Evolutionary conservation across 768 basidiomycete species (phyloP).

Genomic region (Crucibulum laeve): DNA sequence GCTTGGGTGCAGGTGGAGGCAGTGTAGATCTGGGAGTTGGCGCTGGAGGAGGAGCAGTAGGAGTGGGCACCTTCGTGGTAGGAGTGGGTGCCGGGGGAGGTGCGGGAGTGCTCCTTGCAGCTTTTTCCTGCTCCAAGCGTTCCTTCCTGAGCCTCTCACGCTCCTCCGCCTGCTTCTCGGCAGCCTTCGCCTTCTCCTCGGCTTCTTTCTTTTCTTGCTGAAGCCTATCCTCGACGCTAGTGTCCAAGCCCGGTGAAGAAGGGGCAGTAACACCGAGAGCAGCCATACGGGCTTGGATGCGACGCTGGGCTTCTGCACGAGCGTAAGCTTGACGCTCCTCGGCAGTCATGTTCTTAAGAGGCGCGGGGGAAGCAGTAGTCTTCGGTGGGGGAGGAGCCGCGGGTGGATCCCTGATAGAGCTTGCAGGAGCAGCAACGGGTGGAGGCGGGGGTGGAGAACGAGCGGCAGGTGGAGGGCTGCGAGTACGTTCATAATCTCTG

Average conservation of each 20-base stretch:
- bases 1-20: slow-evolving; percentile 26
- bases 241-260: slow-evolving; percentile 52
- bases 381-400: slow-evolving; percentile 43
- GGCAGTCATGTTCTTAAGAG: slow-evolving; percentile 77
- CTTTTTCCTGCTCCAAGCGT: slow-evolving; percentile 72
- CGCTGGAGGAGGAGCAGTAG: slow-evolving; percentile 29
- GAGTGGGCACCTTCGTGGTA: slow-evolving; percentile 9
- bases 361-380: slow-evolving; percentile 49
- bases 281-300: slow-evolving; percentile 81
- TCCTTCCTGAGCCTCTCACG: slow-evolving; percentile 70
- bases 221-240: slow-evolving; percentile 79
- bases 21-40: slow-evolving; percentile 18
- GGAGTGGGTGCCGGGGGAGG: slow-evolving; percentile 27
- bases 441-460: slow-evolving; percentile 51
- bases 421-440: slow-evolving; percentile 42
- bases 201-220: slow-evolving; percentile 87
- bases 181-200: slow-evolving; percentile 73
- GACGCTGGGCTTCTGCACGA: slow-evolving; percentile 73
- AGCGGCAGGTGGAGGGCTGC: slow-evolving; percentile 42
- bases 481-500: slow-evolving; percentile 38
- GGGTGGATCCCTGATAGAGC: slow-evolving; percentile 35
- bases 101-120: slow-evolving; percentile 43
- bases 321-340: slow-evolving; percentile 80
- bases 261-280: slow-evolving; percentile 70
- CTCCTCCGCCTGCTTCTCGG: slow-evolving; percentile 79